Base-by-base conservation (phyloP, 2,329 filamentous ascomycete genomes). In the Xylariaceae sp. region DNA sequence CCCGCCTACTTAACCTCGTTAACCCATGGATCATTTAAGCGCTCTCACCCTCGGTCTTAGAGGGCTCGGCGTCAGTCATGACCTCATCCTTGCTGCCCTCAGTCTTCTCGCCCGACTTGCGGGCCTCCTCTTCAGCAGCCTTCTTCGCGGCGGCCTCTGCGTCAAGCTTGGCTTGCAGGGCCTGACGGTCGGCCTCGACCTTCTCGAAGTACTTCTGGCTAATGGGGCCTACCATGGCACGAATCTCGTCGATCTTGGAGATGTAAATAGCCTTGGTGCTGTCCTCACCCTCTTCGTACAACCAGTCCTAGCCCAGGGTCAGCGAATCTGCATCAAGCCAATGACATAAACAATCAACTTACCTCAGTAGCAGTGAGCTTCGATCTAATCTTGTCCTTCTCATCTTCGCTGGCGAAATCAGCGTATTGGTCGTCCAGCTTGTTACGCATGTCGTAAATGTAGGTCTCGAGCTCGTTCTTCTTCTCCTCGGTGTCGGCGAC, bases 381-480 rank as follows among this genome's bases (percentile, higher is more conserved):
- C 56, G 85, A 82, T 74, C 86, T 88, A 67, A 97, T 82, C 77
- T 88, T 91, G 49, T 86, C 78, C 84, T 97, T 97, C 85, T 97
- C 93, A 52, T 95, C 90, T 4, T 97, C 92, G 70, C 80, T 94
- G 64, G 90, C 88, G 66, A 96, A 92, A 53, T 96, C 90, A 65
- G 91, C 80, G 75, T 95, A 97, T 68, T 91, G 84, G 70, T 95
- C 92, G 67, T 97, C 91, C 55, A 97, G 85, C 86, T 97, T 97
- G 78, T 91, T 91, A 69, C 93, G 89, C 73, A 96, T 84, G 71
- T 97, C 92, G 78, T 99, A 99, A 78, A 97, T 97, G 78, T 88
- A 96, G 23, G 90, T 87, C 82, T 99, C 94, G 56, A 99, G 89
- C 79, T 97, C 93, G 81, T 99, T 99, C 90, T 97, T 99, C 86